A percentile compares a stretch with the other conserved stretches of the same genome.
Evolutionary conservation across 345 rosid species (phyloP).

Genomic region (Schrenkiella parvula): DNA sequence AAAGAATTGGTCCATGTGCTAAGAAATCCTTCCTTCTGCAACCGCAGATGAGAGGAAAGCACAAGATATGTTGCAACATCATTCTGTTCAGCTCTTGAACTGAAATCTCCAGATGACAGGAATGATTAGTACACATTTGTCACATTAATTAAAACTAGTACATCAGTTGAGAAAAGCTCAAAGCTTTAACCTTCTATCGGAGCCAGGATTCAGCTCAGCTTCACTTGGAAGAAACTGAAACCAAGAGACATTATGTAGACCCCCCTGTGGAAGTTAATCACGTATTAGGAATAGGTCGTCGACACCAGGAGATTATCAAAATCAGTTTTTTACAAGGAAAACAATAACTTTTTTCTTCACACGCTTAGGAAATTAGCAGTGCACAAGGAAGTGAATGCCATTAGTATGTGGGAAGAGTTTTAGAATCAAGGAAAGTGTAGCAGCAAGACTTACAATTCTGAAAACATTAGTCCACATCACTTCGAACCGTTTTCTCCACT

Average conservation of each 20-base stretch:
- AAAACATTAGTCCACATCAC: constrained; percentile 94
- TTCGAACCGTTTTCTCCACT: neutral
- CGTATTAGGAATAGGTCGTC: neutral
- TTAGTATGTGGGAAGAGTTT: neutral
- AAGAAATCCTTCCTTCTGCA: constrained; percentile 86
- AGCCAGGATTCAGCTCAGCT: constrained; percentile 60
- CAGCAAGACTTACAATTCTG: constrained; percentile 54
- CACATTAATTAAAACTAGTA: neutral
- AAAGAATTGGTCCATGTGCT: constrained; percentile 98
- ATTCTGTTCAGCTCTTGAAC: constrained; percentile 72
- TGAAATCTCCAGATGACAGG: constrained; percentile 33
- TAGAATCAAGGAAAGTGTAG: neutral
- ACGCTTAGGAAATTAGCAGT: neutral
- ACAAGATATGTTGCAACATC: constrained; percentile 80
- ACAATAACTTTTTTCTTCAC: neutral
- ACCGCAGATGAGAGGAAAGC: constrained; percentile 79
- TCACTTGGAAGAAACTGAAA: constrained; percentile 94
- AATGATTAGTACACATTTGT: neutral
- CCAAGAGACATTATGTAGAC: constrained; percentile 86
- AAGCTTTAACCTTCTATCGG: constrained; percentile 64
- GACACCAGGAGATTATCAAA: neutral
- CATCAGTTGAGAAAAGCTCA: neutral
- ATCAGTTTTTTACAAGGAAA: neutral
- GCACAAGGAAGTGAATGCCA: neutral
- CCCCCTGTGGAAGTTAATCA: constrained; percentile 51